phyloP scores from a whole-genome alignment of 345 rosid genomes.

The Luvunga scandens region DNA sequence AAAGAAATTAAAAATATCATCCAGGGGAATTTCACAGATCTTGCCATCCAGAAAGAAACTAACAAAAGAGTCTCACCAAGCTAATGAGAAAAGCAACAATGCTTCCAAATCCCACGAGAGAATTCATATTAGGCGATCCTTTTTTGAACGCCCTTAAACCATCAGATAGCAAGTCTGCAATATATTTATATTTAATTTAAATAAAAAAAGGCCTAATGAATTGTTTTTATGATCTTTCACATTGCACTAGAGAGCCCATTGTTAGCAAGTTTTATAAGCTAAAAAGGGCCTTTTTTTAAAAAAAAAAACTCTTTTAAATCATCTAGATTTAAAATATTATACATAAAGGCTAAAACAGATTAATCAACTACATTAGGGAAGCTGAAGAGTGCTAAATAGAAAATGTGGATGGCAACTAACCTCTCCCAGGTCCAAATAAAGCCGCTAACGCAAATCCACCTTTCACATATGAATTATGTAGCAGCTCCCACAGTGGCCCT shows the following conservation, averaged over 20 bases:
- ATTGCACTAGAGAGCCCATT: neutral
- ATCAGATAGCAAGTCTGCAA: constrained; percentile 76
- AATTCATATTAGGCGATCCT: constrained; percentile 96
- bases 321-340: neutral
- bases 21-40: neutral
- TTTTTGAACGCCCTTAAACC: constrained; percentile 77
- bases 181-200: constrained; percentile 8
- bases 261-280: neutral
- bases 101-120: constrained; percentile 89
- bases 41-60: neutral
- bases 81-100: constrained; percentile 82
- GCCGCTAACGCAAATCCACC: constrained; percentile 81
- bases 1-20: constrained; percentile 10
- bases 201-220: constrained; percentile 6
- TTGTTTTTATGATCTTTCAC: neutral
- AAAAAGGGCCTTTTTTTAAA: too few relatives aligned
- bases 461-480: constrained; percentile 81
- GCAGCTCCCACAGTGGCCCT: constrained; percentile 73
- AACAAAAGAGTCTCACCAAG: constrained; percentile 45
- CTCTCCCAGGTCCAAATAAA: constrained; percentile 94
- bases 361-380: neutral
- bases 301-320: neutral
- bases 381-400: neutral
- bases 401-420: constrained; percentile 32
- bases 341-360: neutral